Conservation (phyloP, 2,329 filamentous ascomycete genomes). For the Plenodomus biglobosus region DNA sequence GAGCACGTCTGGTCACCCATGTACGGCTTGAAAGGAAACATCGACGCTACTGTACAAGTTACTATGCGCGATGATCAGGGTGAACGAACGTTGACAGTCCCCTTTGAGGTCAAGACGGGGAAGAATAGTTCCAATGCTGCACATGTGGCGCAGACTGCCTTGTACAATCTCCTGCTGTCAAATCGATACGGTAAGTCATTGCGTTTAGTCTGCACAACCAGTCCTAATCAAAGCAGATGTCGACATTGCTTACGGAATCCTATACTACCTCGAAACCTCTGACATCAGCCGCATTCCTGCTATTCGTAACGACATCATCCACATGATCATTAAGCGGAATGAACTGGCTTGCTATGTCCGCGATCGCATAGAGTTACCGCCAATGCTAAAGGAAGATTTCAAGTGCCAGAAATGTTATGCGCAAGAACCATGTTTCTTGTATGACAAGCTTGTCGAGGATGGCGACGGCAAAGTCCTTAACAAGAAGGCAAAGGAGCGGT, state of each 20-base stretch:
- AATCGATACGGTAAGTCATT: conserved; percentile 72
- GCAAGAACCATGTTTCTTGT: conserved; percentile 86
- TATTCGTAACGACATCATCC: conserved; percentile 82
- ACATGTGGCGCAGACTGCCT: conserved; percentile 88
- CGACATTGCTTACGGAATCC: conserved; percentile 81
- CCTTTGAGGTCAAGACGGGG: conserved; percentile 94
- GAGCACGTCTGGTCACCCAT: conserved; percentile 98
- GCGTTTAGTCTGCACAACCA: background rate
- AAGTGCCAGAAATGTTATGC: conserved; percentile 88
- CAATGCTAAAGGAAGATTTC: conserved; percentile 80
- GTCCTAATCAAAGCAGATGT: conserved; percentile 61
- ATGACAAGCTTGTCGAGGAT: conserved; percentile 85
- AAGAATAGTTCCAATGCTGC: conserved; percentile 74
- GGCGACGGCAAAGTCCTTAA: conserved; percentile 80
- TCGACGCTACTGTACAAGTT: conserved; percentile 93
- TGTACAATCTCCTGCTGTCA: conserved; percentile 89
- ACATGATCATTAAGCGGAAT: conserved; percentile 97
- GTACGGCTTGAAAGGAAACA: conserved; percentile 96
- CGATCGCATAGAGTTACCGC: conserved; percentile 77
- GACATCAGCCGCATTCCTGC: conserved; percentile 83
- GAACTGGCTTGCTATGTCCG: conserved; percentile 82
- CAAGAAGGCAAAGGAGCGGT: conserved; percentile 76
- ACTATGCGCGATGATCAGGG: conserved; percentile 71
- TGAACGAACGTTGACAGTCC: conserved; percentile 73
- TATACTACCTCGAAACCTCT: conserved; percentile 94